Evolutionary conservation across 2,329 filamentous ascomycete species (phyloP).

Genomic region (Teratosphaeria zuluensis): DNA sequence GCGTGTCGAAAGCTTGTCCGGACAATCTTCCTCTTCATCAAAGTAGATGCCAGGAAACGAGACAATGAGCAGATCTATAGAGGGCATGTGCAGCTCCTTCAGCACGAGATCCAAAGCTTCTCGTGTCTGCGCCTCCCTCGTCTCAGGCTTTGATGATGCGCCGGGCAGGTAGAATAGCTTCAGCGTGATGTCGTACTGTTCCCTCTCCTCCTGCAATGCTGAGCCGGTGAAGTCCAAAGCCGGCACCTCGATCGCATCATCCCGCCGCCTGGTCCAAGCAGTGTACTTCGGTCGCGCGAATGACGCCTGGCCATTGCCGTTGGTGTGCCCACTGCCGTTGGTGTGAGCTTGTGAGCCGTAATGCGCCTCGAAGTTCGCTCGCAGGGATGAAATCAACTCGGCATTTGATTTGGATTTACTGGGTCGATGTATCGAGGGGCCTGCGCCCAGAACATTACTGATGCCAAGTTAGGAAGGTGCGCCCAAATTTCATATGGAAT

Average conservation of each 20-base stretch:
- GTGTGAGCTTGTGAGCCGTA: constrained; percentile 1
- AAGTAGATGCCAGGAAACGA: constrained; percentile 92
- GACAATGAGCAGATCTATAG: constrained; percentile 79
- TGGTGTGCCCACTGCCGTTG: constrained; percentile 4
- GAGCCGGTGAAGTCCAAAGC: constrained; percentile 62
- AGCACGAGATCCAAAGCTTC: constrained; percentile 74
- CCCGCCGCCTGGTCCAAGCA: constrained; percentile 60
- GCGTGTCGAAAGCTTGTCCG: constrained; percentile 46
- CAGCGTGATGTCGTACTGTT: constrained; percentile 86
- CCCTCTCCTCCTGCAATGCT: constrained; percentile 68
- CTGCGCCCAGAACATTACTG: constrained; percentile 76
- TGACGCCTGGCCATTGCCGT: constrained; percentile 10
- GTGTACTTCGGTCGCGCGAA: constrained; percentile 27
- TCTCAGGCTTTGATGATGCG: constrained; percentile 9
- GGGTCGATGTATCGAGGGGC: constrained; percentile 72
- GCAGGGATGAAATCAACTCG: constrained; percentile 81
- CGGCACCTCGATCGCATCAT: constrained; percentile 46
- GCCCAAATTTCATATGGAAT: constrained; percentile 1
- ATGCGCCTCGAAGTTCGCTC: constrained; percentile 58
- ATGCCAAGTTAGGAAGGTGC: constrained; percentile 11
- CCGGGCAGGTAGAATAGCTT: constrained; percentile 88
- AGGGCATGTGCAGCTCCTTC: constrained; percentile 64
- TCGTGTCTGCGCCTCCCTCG: constrained; percentile 57
- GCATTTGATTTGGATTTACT: constrained; percentile 78
- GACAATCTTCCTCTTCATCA: constrained; percentile 72